These are phyloP conservation scores for Geoglossum glabrum DNA, from an alignment of 495 filamentous ascomycete genomes.

Conservation along the genomic window DNA sequence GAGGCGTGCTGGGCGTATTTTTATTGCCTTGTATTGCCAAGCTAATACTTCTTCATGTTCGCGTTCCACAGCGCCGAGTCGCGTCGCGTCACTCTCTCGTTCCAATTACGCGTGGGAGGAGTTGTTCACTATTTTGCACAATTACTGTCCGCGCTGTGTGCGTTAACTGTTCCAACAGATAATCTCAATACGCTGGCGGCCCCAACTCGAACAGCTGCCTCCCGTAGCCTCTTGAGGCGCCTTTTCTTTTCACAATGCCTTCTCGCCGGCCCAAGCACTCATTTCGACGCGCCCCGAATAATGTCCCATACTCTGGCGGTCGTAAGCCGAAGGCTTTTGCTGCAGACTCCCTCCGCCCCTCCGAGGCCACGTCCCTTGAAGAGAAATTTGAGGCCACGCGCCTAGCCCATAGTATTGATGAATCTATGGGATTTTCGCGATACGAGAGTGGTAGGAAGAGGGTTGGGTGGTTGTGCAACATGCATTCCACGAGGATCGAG, in stretches of 20 bases:
- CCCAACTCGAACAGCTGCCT: not conserved
- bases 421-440: constrained; percentile 77
- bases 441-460: constrained; percentile 77
- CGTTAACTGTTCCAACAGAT: not conserved
- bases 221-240: not conserved
- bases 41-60: too few species aligned
- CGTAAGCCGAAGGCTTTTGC: constrained; percentile 56
- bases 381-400: constrained; percentile 66
- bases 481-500: constrained; percentile 73
- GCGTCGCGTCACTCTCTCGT: not conserved
- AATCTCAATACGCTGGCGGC: not conserved
- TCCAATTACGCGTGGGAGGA: not conserved
- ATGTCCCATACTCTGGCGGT: constrained; percentile 26
- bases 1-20: too few species aligned
- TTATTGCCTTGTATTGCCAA: too few species aligned
- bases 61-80: not conserved
- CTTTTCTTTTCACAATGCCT: constrained; percentile 27
- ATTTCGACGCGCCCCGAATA: constrained; percentile 8
- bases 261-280: constrained; percentile 26
- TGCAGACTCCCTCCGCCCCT: constrained; percentile 46
- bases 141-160: not conserved
- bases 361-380: constrained; percentile 71
- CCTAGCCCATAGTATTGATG: constrained; percentile 80
- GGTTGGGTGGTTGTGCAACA: constrained; percentile 86
- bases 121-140: not conserved